A percentile compares a stretch with the other conserved stretches of the same genome.
Evolutionary conservation across 192 early-diverging fungal genomes (phyloP).

Genomic region (Gamsiella multidivaricata): DNA sequence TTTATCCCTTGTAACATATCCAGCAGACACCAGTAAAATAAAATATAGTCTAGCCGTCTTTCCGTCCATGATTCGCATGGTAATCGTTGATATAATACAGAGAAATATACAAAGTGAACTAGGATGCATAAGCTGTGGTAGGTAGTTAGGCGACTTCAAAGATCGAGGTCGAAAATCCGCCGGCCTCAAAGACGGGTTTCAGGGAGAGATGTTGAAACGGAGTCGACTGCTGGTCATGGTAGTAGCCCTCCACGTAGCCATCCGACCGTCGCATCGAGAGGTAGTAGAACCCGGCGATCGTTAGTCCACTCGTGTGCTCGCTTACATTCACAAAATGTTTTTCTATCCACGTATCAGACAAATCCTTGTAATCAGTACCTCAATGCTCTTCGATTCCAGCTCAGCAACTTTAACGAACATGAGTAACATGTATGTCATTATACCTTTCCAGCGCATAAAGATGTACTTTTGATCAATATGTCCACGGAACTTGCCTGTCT

Average conservation of each 20-base stretch:
- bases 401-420: not conserved
- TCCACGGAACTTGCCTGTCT: slow-evolving; percentile 54
- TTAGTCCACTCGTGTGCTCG: slow-evolving; percentile 64
- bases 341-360: slow-evolving; percentile 43
- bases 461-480: slow-evolving; percentile 68
- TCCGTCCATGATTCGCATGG: no score
- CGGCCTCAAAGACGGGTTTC: slow-evolving; percentile 41
- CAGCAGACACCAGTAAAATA: not conserved
- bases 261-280: slow-evolving; percentile 70
- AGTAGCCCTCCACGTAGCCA: slow-evolving; percentile 67
- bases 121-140: not conserved
- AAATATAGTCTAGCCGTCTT: not conserved
- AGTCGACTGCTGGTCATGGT: slow-evolving; percentile 50
- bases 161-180: slow-evolving; percentile 43
- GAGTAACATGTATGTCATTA: not conserved
- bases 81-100: not conserved
- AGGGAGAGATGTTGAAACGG: slow-evolving; percentile 53
- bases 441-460: slow-evolving; percentile 79
- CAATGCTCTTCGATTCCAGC: no score
- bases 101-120: not conserved
- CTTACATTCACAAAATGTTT: slow-evolving; percentile 65
- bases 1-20: slow-evolving; percentile 10
- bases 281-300: slow-evolving; percentile 77
- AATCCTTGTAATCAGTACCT: no score
- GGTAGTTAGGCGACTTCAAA: slow-evolving; percentile 30